Evolutionary conservation across 768 basidiomycete genomes (phyloP), one percentile per base, ranked within the genome.

Genomic region (Tremella mesenterica): DNA sequence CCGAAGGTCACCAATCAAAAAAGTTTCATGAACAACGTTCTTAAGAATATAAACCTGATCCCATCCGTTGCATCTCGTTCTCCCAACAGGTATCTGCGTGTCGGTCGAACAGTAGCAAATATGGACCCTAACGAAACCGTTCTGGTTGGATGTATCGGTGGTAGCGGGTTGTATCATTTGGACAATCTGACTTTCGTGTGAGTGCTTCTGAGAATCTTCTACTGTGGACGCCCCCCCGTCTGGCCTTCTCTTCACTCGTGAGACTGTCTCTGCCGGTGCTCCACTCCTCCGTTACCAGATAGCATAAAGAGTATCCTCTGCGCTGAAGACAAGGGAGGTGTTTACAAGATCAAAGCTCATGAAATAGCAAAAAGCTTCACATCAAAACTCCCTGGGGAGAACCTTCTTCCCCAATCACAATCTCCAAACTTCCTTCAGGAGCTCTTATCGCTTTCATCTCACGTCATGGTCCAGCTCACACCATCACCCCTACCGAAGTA

Each of bases 331-430:
- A n/a, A n/a, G n/a, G n/a, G n/a, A n/a, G n/a, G 39, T 47, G n/a
- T 39, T n/a, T n/a, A n/a, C n/a, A n/a, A n/a, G n/a, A n/a, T n/a
- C n/a, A n/a, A n/a, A n/a, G n/a, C n/a, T n/a, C n/a, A n/a, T n/a
- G n/a, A n/a, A n/a, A 7, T 61, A 90, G 88, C 10, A 80, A 84
- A 66, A 77, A 82, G 20, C 80, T 89, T 44, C 84, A 87, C 69
- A 83, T 86, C 27, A 79, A 85, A 65, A 95, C 90, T 16, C 93
- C 93, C 9, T 97, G 91, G 91, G 93, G 93, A 21, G 77, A 79
- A 63, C 88, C 93, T 2, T 86, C 85, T 29, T 86, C 90, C 0
- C 90, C 90, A 0, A 91, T 97, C 59, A 83, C 85, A n/a, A 92
- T 99, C 71, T 83, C 83, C 18, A 74, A 83, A n/a, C 82, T 95